Evolutionary conservation across 2,329 filamentous ascomycete genomes (phyloP).

Genomic region (Aaosphaeria pasadenensis): DNA sequence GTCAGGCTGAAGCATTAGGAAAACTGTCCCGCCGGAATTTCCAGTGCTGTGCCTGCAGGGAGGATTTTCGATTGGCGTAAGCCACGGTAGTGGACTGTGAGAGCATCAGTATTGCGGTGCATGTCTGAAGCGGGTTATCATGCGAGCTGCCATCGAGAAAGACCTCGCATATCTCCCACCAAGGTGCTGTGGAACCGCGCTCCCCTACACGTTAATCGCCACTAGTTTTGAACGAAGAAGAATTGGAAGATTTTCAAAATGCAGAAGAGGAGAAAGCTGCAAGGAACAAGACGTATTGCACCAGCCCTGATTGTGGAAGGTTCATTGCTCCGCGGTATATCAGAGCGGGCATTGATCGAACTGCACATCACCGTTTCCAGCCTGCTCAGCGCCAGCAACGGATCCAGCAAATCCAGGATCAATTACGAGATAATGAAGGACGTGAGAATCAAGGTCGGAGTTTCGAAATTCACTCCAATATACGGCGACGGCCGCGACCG

Average conservation of each 20-base stretch:
- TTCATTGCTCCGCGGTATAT: constrained; percentile 4
- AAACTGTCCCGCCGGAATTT: constrained; percentile 1
- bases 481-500: too few relatives aligned
- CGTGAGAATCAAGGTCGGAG: not conserved
- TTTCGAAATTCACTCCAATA: not conserved
- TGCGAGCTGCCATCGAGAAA: constrained; percentile 2
- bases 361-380: not conserved
- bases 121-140: constrained; percentile 7
- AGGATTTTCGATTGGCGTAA: not conserved
- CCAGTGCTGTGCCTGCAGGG: constrained; percentile 1
- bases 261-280: constrained; percentile 1
- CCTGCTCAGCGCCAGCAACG: not conserved
- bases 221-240: constrained; percentile 2
- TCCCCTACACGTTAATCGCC: constrained; percentile 52
- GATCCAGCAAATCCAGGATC: not conserved
- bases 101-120: constrained; percentile 5
- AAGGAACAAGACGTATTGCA: constrained; percentile 4
- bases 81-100: constrained; percentile 2
- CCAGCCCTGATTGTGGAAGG: constrained; percentile 1
- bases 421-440: not conserved
- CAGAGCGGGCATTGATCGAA: too few relatives aligned
- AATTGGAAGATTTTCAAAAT: constrained; percentile 1
- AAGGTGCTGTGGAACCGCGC: constrained; percentile 1
- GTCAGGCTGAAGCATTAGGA: constrained; percentile 1
- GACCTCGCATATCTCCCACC: constrained; percentile 8